Conservation (phyloP, 805 yeast genomes). For the Candida alai region DNA sequence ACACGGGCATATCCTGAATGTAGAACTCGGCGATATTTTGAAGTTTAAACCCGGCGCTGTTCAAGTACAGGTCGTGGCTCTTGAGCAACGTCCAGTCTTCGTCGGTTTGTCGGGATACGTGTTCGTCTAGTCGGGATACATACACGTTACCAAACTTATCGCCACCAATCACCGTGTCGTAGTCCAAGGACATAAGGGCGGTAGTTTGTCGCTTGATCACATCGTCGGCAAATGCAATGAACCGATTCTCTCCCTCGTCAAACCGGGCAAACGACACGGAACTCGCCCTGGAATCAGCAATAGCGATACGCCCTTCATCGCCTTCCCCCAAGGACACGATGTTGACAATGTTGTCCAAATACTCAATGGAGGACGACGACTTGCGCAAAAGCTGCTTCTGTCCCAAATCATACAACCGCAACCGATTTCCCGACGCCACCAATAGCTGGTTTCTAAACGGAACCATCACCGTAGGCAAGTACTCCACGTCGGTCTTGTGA, state of each 20-base stretch:
- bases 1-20: slow-evolving; percentile 67
- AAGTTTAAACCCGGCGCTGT: slow-evolving; percentile 54
- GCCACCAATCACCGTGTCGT: slow-evolving; percentile 74
- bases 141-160: slow-evolving; percentile 84
- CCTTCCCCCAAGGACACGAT: slow-evolving; percentile 48
- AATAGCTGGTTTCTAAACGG: slow-evolving; percentile 56
- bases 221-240: slow-evolving; percentile 71
- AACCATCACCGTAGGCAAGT: slow-evolving; percentile 44
- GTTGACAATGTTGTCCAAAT: slow-evolving; percentile 47
- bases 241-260: slow-evolving; percentile 44
- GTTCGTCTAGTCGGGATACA: slow-evolving; percentile 57
- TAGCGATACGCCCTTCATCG: slow-evolving; percentile 53
- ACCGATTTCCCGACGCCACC: slow-evolving; percentile 49
- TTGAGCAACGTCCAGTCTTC: slow-evolving; percentile 42
- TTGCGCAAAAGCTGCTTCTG: slow-evolving; percentile 73
- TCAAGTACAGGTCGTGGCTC: slow-evolving; percentile 31
- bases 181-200: slow-evolving; percentile 57
- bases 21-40: slow-evolving; percentile 53
- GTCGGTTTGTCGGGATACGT: slow-evolving; percentile 45
- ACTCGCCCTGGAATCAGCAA: slow-evolving; percentile 63
- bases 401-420: slow-evolving; percentile 72
- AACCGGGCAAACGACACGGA: slow-evolving; percentile 58
- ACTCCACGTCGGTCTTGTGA: slow-evolving; percentile 59
- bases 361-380: slow-evolving; percentile 45
- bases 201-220: slow-evolving; percentile 64